Percentiles rank a stretch among this genome's conserved stretches.
phyloP scores from a whole-genome alignment of 768 basidiomycete genomes.

The Termitomyces sp. region DNA sequence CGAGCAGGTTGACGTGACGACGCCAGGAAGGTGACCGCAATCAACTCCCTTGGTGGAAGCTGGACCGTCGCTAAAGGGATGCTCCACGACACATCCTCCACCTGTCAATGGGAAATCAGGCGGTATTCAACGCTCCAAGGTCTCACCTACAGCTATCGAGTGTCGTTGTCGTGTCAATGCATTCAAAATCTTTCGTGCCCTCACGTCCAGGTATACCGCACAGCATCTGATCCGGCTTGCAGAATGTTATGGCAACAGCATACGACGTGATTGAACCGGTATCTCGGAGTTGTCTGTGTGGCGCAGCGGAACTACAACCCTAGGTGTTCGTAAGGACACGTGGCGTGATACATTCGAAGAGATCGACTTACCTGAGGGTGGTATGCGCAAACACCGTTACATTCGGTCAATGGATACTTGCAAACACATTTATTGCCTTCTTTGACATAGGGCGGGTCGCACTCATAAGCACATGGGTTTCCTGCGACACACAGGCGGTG shows the following conservation, averaged over 20 bases:
- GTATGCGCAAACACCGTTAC: constrained; percentile 34
- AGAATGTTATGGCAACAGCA: constrained; percentile 23
- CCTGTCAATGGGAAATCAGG: constrained; percentile 17
- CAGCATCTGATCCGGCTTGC: constrained; percentile 23
- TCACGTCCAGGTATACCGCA: constrained; percentile 31
- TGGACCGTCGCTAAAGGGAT: constrained; percentile 23
- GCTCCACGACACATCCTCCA: constrained; percentile 33
- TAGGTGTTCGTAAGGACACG: constrained; percentile 11
- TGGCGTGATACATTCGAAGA: background rate
- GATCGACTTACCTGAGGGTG: constrained; percentile 24
- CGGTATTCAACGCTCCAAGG: background rate
- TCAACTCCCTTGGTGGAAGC: constrained; percentile 17
- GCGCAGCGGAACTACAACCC: constrained; percentile 34
- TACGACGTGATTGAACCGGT: constrained; percentile 18
- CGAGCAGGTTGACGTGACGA: constrained; percentile 17
- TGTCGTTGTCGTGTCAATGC: constrained; percentile 26
- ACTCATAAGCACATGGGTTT: constrained; percentile 12
- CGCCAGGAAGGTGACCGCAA: constrained; percentile 24
- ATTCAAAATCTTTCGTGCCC: constrained; percentile 27
- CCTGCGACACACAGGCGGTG: constrained; percentile 6
- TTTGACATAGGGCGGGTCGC: constrained; percentile 12
- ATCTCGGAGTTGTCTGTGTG: constrained; percentile 15
- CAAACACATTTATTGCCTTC: constrained; percentile 28
- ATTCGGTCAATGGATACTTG: constrained; percentile 24
- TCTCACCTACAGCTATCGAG: constrained; percentile 34